Base-by-base conservation (phyloP, 1,284 basidiomycete species). In the Pseudozyma sp. region DNA sequence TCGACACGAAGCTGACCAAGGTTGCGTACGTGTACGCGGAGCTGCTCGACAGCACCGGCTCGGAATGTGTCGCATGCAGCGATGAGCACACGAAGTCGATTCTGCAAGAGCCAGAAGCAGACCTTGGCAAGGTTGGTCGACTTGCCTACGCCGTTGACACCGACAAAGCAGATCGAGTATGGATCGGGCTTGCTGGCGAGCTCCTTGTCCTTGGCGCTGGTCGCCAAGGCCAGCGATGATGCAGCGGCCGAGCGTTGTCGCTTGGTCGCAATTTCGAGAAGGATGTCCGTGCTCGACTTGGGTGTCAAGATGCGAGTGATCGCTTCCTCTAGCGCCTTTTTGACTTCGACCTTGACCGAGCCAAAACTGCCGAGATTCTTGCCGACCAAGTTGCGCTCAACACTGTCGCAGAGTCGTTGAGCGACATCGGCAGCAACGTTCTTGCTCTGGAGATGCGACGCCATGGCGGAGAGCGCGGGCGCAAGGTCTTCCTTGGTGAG, bases 121-220 rank as follows among this genome's bases (percentile, higher is more conserved):
- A 99, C 96, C 86, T 99, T 99, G 54, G 92, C 94, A 31, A 99
- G 86, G 84, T 98, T 99, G 5, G 97, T 99, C 77, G 94, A 97
- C 87, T 99, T 99, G 54, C 97, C 97, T 19, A 99, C 97, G 24
- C 97, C 97, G 83, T 99, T 99, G 53, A 99, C 97, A n/a, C 97
- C 97, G 45, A 99, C 95, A 84, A 99, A 99, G 0, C 94, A 92
- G 80, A 99, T 92, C 69, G 91, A 90, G 85, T 98, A 99, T 0
- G 94, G 95, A 75, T 90, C 87, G 14, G 92, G 90, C 31, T 84
- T 85, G 19, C 82, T 76, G 79, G 84, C 80, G 13, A 85, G 81
- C 31, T 89, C 89, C 52, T 72, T 67, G 33, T 72, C 68, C 60
- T 70, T 68, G 46, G 68, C 70, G 17, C 48, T 66, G 13, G 64